Evolutionary conservation across 148 eudicot species (phyloP).

Genomic region (Simmondsia chinensis): DNA sequence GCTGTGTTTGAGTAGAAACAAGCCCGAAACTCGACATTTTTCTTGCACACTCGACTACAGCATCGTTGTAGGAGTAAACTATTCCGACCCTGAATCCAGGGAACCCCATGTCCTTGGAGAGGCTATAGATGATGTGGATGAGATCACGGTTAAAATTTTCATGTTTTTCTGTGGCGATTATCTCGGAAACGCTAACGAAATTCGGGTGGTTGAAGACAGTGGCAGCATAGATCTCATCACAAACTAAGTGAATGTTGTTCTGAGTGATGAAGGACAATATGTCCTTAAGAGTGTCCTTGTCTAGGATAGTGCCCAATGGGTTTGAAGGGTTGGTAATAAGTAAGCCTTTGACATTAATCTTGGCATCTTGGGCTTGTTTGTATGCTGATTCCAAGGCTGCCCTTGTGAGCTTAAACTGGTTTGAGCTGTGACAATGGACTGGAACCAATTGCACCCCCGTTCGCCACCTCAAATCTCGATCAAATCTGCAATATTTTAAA

Average conservation of each 20-base stretch:
- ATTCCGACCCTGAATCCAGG: constrained; percentile 52
- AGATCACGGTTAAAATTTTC: constrained; percentile 16
- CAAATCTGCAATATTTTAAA: constrained; percentile 50
- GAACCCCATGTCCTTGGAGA: constrained; percentile 46
- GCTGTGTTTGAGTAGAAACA: constrained; percentile 44
- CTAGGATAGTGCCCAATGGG: constrained; percentile 37
- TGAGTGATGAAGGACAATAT: constrained; percentile 23
- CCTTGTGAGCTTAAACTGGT: constrained; percentile 29
- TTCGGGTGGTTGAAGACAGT: constrained; percentile 16
- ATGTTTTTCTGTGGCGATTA: constrained; percentile 6
- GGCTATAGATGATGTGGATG: constrained; percentile 40
- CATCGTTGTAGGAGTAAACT: constrained; percentile 48
- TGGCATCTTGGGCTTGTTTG: constrained; percentile 18
- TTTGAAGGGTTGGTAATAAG: constrained; percentile 47
- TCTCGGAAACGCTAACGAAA: constrained; percentile 23
- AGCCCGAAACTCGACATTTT: constrained; percentile 59
- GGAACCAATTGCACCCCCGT: constrained; percentile 38
- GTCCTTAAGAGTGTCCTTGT: constrained; percentile 17
- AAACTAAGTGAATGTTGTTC: constrained; percentile 31
- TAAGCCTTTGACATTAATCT: constrained; percentile 30
- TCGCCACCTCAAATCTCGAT: constrained; percentile 46
- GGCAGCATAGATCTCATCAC: constrained; percentile 32
- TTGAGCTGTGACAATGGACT: constrained; percentile 26
- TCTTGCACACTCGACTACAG: constrained; percentile 32
- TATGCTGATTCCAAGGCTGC: constrained; percentile 33